Evolutionary conservation across 306 rosid species (phyloP), one percentile per base, ranked within the genome.

Genomic region (Cucurbita argyrosperma): DNA sequence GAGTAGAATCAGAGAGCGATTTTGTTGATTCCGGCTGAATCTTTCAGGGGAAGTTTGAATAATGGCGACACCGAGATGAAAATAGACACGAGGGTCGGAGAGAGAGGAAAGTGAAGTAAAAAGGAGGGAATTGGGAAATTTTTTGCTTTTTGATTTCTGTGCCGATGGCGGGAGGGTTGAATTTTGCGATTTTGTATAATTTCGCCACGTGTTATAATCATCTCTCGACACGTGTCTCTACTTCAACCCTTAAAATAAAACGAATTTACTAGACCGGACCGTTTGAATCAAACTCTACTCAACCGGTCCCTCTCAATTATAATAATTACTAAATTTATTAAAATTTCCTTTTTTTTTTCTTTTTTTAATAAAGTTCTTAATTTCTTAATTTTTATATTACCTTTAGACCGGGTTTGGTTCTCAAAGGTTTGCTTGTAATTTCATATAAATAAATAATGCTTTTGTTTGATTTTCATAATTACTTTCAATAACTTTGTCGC

Each of bases 21-120:
- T 42, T 21, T 0, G 67, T 16, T n/a, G 21, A 47, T 62, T n/a
- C 40, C 23, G 58, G 63, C 56, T 39, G 13, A 75, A 81, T 49
- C 82, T 83, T 83, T 62, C 15, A 1, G 77, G 12, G 81, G 84
- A 84, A 88, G 88, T 51, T 58, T 42, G 75, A 37, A 68, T n/a
- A 21, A 78, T 18, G 68, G 69, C 49, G 5, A 53, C 13, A 19
- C 0, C 3, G 51, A 11, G 9, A 18, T 7, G n/a, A 7, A 45
- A 1, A 2, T 8, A 39, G 42, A 1, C 14, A 50, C 15, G 10
- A 2, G 0, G 18, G 35, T 30, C 35, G 4, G 35, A 26, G 26
- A 62, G 75, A n/a, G 73, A 59, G 30, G 35, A 70, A 26, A 52
- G 47, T 12, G 51, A 0, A 50, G 54, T 50, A 50, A 50, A 42